phyloP scores from a whole-genome alignment of 345 rosid genomes.

The Rhodamnia argentea region DNA sequence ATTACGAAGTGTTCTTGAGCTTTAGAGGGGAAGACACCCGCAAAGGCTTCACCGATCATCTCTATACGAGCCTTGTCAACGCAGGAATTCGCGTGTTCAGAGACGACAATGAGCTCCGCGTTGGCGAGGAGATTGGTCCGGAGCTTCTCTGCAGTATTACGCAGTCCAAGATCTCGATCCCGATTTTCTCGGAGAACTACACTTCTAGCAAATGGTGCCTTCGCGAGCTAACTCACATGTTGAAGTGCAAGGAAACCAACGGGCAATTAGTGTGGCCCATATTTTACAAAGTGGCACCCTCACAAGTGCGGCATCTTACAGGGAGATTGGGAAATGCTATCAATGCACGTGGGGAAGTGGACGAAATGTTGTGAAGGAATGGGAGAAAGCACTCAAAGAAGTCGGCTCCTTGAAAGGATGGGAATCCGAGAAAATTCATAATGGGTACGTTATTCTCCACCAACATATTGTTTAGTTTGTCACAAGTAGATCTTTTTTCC shows the following conservation, averaged over 20 bases:
- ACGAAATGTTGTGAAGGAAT: not conserved
- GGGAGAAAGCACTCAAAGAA: not conserved
- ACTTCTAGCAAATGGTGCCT: not conserved
- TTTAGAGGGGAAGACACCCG: not conserved
- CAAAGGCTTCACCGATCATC: not conserved
- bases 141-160: not conserved
- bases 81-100: not conserved
- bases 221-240: not conserved
- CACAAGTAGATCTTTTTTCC: not conserved
- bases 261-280: not conserved
- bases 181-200: fast-evolving
- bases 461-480: not conserved
- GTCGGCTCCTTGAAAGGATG: not conserved
- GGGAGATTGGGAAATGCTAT: not conserved
- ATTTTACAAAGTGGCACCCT: not conserved
- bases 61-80: not conserved
- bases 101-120: not conserved
- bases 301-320: not conserved
- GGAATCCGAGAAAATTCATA: not conserved
- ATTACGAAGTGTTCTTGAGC: not conserved
- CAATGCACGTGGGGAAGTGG: not conserved
- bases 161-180: not conserved
- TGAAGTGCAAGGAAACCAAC: not conserved
- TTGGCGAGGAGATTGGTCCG: not conserved
- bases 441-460: not conserved